Conservation (phyloP, 225 moss, liverwort and hornwort species). For the Pseudisothecium myosuroides region DNA sequence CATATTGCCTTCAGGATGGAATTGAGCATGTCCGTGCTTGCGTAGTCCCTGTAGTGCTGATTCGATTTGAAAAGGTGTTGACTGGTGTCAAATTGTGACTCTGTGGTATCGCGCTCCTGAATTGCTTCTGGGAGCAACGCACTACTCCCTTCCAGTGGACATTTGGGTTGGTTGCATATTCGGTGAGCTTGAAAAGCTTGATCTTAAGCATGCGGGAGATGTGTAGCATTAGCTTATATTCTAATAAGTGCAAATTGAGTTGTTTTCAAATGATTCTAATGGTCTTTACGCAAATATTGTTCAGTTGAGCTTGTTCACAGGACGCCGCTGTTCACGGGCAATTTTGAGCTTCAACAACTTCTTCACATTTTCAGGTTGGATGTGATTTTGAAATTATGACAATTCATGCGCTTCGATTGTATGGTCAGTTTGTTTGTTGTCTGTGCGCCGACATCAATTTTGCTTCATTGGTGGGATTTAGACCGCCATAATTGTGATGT, state of each 20-base stretch:
- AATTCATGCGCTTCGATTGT: background rate
- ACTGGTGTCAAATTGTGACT: slow-evolving; percentile 5
- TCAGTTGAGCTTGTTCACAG: slow-evolving; percentile 38
- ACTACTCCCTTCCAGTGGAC: background rate
- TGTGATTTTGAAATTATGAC: background rate
- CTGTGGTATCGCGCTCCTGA: slow-evolving; percentile 8
- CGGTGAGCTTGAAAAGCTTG: background rate
- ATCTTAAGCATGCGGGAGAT: background rate
- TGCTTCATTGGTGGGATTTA: background rate
- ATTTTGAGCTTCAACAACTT: slow-evolving; percentile 43
- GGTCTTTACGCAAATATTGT: background rate
- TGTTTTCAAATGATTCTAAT: background rate
- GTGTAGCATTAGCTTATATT: background rate
- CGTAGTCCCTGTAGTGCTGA: background rate
- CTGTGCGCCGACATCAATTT: background rate
- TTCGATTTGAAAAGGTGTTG: background rate
- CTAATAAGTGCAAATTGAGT: background rate
- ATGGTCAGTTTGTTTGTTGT: background rate
- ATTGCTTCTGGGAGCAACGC: background rate
- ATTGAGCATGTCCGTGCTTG: background rate
- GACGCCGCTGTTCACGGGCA: slow-evolving; percentile 26
- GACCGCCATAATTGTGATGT: background rate
- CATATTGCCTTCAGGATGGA: background rate
- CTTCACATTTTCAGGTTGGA: slow-evolving; percentile 35
- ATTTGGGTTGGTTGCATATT: slow-evolving; percentile 3